Evolutionary conservation across 2,329 filamentous ascomycete species (phyloP).

Genomic region (Scedosporium boydii): DNA sequence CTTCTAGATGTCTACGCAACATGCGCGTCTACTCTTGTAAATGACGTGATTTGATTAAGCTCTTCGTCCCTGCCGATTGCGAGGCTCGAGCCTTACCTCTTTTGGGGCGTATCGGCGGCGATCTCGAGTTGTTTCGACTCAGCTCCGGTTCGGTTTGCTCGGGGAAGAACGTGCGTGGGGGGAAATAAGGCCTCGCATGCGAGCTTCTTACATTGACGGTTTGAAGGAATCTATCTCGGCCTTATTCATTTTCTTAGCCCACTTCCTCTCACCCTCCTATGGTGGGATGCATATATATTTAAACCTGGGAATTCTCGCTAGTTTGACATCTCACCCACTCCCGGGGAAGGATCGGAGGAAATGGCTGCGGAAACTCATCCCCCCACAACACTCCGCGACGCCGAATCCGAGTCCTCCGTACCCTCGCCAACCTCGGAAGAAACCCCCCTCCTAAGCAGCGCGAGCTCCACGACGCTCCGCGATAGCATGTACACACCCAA

Average conservation of each 20-base stretch:
- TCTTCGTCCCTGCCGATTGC: neutral
- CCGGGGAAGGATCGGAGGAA: too few species aligned
- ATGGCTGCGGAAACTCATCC: neutral
- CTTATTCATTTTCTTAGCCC: too few species aligned
- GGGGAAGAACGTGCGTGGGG: too few species aligned
- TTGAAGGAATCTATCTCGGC: too few species aligned
- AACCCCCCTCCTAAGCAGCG: conserved; percentile 14
- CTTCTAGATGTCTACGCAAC: too few species aligned
- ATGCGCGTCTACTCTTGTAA: neutral
- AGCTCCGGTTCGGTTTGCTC: neutral
- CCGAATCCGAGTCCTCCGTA: neutral
- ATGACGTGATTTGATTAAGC: neutral
- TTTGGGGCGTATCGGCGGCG: neutral
- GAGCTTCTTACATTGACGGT: too few species aligned
- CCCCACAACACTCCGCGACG: neutral
- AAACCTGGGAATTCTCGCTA: too few species aligned
- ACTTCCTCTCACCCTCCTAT: too few species aligned
- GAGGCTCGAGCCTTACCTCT: neutral
- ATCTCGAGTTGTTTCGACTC: neutral
- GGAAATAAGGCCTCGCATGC: too few species aligned
- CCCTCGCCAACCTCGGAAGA: conserved; percentile 8
- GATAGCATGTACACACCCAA: neutral
- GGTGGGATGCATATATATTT: too few species aligned
- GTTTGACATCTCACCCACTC: too few species aligned
- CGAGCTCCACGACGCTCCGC: conserved; percentile 2